Base-by-base conservation (phyloP, 2,329 filamentous ascomycete species). In the Botryosphaeria dothidea region DNA sequence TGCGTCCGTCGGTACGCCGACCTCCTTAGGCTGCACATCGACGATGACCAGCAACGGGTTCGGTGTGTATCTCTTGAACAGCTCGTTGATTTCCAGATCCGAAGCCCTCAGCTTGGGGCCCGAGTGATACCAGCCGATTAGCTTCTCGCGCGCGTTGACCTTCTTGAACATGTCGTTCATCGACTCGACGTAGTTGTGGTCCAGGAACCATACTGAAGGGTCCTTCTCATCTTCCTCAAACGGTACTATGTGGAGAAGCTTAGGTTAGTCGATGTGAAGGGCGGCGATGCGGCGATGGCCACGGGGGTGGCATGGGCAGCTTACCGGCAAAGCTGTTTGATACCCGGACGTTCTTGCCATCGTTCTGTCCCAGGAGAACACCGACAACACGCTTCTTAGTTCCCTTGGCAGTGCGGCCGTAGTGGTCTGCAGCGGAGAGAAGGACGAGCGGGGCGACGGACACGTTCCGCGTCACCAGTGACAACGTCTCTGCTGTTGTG, bases 141-240 rank as follows among this genome's bases (percentile, higher is more conserved):
- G 86, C 88, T 98, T 98, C 84, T 99, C 95, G 69, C 92, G 86
- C 67, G 95, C 95, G 83, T 99, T 99, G 85, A 99, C 93, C 83
- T 98, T 98, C 85, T 99, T 99, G 87, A 99, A 99, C 95, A 99
- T 99, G 80, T 98, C 95, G 82, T 95, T 96, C 95, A 99, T 99
- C 72, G 90, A 92, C 81, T 99, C 95, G 79, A 99, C 92, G 75
- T 97, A 99, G 86, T 98, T 98, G 86, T 99, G 95, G 79, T 99
- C 95, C 69, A 99, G 83, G 78, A 98, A 99, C 95, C 95, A 99
- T 77, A 99, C 95, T 38, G 94, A 96, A 3, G 94, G 94, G 77
- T 99, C 93, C 82, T 96, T 97, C 74, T 97, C 95, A 78, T 99
- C 95, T 83, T 99, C 95, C 81, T 99, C 95, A 75, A 99, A 99